phyloP scores from a whole-genome alignment of 2,329 filamentous ascomycete species.

The Neofusicoccum kwambonambiense region DNA sequence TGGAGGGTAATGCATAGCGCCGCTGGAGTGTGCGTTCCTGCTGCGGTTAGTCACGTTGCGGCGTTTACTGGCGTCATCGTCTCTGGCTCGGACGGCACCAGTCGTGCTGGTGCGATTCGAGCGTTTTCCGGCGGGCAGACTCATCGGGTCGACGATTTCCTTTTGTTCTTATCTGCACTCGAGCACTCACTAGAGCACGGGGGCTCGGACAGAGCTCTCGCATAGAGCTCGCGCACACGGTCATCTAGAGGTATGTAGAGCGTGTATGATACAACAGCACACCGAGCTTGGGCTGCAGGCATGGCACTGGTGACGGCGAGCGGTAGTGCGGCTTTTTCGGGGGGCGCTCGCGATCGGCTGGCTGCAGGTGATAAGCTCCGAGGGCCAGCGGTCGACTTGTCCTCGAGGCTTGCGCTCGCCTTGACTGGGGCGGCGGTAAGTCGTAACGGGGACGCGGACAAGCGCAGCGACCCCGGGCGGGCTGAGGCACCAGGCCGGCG shows the following conservation, averaged over 20 bases:
- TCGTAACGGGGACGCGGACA: not conserved
- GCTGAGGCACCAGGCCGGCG: not conserved
- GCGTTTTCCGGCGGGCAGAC: conserved; percentile 13
- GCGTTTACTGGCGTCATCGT: conserved; percentile 10
- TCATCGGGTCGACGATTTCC: not conserved
- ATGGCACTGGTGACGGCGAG: too few relatives aligned
- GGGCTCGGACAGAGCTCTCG: not conserved
- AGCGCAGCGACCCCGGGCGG: not conserved
- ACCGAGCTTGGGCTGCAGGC: too few relatives aligned
- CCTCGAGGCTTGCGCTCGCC: conserved; percentile 1
- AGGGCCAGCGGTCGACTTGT: not conserved
- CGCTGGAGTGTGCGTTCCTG: conserved; percentile 1
- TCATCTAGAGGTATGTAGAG: conserved; percentile 5
- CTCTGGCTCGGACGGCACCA: not conserved
- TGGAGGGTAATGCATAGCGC: conserved; percentile 19
- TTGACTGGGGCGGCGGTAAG: not conserved
- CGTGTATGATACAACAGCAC: conserved; percentile 1
- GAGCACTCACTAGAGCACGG: not conserved
- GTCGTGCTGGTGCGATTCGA: not conserved
- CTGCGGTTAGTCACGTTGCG: conserved; percentile 7
- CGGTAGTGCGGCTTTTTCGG: not conserved
- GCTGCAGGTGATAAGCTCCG: conserved; percentile 11
- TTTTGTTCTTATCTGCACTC: not conserved
- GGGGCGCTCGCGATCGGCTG: not conserved
- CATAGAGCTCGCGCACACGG: conserved; percentile 14